Base-by-base conservation (phyloP, 768 basidiomycete genomes). In the Trametes gibbosa region DNA sequence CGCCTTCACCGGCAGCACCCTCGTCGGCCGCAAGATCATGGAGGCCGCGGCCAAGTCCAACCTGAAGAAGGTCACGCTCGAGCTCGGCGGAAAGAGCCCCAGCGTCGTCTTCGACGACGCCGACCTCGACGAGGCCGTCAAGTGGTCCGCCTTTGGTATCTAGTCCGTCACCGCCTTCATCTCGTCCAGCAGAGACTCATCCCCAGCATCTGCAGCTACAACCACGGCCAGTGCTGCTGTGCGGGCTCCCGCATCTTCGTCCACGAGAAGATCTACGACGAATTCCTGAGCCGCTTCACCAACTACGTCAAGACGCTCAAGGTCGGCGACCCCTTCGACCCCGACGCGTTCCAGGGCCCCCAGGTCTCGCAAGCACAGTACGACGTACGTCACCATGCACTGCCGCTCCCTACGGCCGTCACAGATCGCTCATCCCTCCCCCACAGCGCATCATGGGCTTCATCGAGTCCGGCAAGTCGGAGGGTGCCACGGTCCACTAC, bases 221-320 rank as follows among this genome's bases (percentile, higher is more conserved):
- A 89, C 66, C 81, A 83, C 50, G 91, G 92, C 23, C 92, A 94
- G 72, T 77, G 80, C 16, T 94, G 92, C 75, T 84, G 83, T 63
- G 90, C 90, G 12, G 89, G 91, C 10, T 88, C 90, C 21, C 83
- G 93, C 61, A 84, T 94, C 66, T 92, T 81, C 67, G 89, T 95
- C 5, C 92, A 94, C 68, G 84, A 81, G 58, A 74, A 76, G 3
- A 83, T 94, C 65, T 93, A 94, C 74, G 91, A 94, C 71, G 70
- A 84, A 62, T 93, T 94, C 77, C 66, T 93, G 53, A 66, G 73
- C 50, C 72, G 70, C 29, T 86, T 92, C 72, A 80, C 81, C 1
- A 80, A 73, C 25, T 78, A 81, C 70, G 77, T 86, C 49, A 73
- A 75, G 68, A 47, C 68, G 0, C 73, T 89, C 70, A 83, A 83